Base-by-base conservation (phyloP, 1,284 basidiomycete genomes). In the Trichosporon ovoides region DNA sequence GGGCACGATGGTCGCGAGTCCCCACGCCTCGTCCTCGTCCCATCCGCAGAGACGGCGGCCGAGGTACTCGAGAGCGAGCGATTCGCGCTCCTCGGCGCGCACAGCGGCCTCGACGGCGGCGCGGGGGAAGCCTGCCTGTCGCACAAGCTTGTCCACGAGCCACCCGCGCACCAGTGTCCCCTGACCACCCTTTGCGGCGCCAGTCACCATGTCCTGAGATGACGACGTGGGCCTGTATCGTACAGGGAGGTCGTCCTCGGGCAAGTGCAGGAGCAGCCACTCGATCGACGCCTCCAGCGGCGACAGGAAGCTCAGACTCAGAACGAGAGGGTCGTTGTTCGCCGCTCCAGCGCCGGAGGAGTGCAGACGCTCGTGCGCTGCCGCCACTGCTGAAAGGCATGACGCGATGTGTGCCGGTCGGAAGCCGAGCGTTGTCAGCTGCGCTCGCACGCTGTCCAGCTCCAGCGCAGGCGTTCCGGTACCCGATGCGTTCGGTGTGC, bases 81-180 rank as follows among this genome's bases (percentile, higher is more conserved):
- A 73, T 53, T 79, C 76, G 24, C 67, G 58, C 16, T 69, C 67
- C 9, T 68, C 67, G 6, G 62, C 40, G 19, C 60, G 62, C 33
- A 83, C 79, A 55, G 80, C 82, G 28, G 81, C 79, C 66, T 84
- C 84, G 14, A 93, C 88, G 10, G 83, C 79, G 59, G 87, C 83
- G 1, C 83, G 77, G 7, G 92, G 92, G 79, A 87, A 93, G 2
- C 92, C 93, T 40, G 87, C 89, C 69, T 88, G 84, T 69, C 91
- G 91, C 56, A 87, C 81, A 2, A 90, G 84, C 68, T 86, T 85
- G 55, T 96, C 90, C 61, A 87, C 83, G 2, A 88, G 78, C 94
- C 94, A 97, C 16, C 88, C 82, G 56, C 79, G 82, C 62, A 86
- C 87, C n/a, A 96, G 74, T 58, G 86, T 83, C 34, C 83, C 82